Conservation (phyloP, 768 basidiomycete genomes). For the Boletus edulis region DNA sequence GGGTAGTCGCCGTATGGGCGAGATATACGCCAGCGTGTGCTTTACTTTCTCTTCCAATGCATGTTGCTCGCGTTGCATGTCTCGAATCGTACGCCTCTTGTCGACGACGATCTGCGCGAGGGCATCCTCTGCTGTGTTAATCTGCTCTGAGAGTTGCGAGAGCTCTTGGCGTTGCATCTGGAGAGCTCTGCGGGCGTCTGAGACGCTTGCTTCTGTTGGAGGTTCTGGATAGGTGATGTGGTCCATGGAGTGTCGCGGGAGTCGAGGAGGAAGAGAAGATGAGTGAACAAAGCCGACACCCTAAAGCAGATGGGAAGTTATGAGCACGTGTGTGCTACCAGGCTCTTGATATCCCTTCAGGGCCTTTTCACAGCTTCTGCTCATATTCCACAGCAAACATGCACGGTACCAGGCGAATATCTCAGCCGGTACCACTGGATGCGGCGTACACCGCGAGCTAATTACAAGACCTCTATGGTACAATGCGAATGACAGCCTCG, state of each 20-base stretch:
- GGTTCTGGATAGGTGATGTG: conserved; percentile 47
- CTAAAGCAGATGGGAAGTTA: conserved; percentile 23
- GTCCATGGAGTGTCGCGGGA: conserved; percentile 29
- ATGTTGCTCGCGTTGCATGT: conserved; percentile 49
- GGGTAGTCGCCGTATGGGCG: conserved; percentile 70
- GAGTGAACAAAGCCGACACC: conserved; percentile 6
- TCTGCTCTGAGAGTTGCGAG: conserved; percentile 40
- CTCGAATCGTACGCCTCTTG: conserved; percentile 50
- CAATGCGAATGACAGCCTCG: conserved; percentile 1
- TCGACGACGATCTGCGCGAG: conserved; percentile 60
- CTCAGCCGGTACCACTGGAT: not conserved
- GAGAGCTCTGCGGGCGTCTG: conserved; percentile 51
- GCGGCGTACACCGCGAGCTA: not conserved
- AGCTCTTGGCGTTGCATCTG: conserved; percentile 25
- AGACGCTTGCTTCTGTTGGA: conserved; percentile 53
- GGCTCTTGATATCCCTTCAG: not conserved
- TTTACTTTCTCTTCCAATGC: conserved; percentile 47
- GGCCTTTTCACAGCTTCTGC: conserved; percentile 9
- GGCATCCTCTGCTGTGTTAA: conserved; percentile 50
- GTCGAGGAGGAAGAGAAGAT: conserved; percentile 7
- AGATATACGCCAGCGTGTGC: conserved; percentile 60
- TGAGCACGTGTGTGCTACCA: conserved; percentile 22
- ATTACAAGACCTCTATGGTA: conserved; percentile 32
- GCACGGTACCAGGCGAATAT: not conserved
- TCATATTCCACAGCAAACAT: conserved; percentile 10